Evolutionary conservation across 495 filamentous ascomycete species (phyloP), one percentile per base, ranked within the genome.

Genomic region (Podospora sp.): DNA sequence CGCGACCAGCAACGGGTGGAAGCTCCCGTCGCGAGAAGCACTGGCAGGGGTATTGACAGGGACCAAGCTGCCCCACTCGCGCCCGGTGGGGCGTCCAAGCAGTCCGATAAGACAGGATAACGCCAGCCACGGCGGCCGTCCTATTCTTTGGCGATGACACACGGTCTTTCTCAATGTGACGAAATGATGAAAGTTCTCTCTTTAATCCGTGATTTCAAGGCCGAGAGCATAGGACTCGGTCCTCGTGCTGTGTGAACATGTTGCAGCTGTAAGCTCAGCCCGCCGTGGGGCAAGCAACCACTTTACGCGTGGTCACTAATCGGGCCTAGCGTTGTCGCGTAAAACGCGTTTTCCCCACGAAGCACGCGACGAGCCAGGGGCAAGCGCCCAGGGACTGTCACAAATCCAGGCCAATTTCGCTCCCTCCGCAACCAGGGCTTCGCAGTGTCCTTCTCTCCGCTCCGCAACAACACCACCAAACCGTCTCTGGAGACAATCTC

Each of bases 241-340:
- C 12, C 16, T 46, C 2, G 40, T 6, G 40, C 40, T 14, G 11
- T 57, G 2, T 5, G 14, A 21, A 57, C 5, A 26, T 21, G 7
- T 11, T 16, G 22, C 22, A 4, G 53, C 18, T 25, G 26, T 60
- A 11, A 33, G 9, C 4, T 2, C 26, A 60, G 58, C 26, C 11
- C 61, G 21, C 12, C 59, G 12, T 33, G 49, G 49, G 25, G 40
- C 58, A 69, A 60, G 67, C 63, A 73, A 75, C 77, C 79, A 76
- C 79, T 81, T 80, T 78, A 81, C 80, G 77, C 79, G 80, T 69
- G 35, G 36, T 14, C 12, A 65, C 60, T 3, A 14, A 67, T 65
- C n/a, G 27, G 69, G 76, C 20, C 60, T 77, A 78, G 76, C 68
- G 63, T 12, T 12, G 24, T 67, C 71, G 64, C 72, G 71, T 74